phyloP scores from a whole-genome alignment of 306 rosid genomes.

The Ammopiptanthus mongolicus region DNA sequence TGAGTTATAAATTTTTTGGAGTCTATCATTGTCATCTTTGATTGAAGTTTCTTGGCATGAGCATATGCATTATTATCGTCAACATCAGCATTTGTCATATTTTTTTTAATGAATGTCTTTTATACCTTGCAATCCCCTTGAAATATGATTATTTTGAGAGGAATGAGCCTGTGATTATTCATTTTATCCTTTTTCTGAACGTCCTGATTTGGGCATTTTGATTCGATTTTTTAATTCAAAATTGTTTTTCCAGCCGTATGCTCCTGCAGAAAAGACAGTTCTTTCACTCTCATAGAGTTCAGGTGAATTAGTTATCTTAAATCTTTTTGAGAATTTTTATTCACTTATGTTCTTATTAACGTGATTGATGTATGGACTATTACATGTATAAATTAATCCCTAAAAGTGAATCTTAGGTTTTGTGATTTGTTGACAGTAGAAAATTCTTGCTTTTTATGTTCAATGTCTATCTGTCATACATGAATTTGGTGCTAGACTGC shows the following conservation, averaged over 20 bases:
- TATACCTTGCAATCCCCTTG: background rate
- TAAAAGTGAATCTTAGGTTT: background rate
- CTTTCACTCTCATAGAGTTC: conserved; percentile 98
- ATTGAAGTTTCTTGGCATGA: conserved; percentile 1
- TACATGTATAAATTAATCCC: background rate
- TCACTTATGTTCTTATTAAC: conserved; percentile 6
- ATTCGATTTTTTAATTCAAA: conserved; percentile 18
- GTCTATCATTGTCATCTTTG: conserved; percentile 8
- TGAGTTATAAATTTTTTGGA: background rate
- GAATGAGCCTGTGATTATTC: background rate
- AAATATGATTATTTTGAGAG: conserved; percentile 4
- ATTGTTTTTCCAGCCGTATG: conserved; percentile 58
- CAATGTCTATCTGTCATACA: background rate
- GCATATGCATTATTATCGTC: background rate
- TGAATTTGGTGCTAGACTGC: background rate
- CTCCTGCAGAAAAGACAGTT: conserved; percentile 95
- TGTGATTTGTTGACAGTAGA: conserved; percentile 5
- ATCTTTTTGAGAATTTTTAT: conserved; percentile 14
- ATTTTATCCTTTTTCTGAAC: background rate
- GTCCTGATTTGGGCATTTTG: conserved; percentile 10
- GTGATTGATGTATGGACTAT: conserved; percentile 7
- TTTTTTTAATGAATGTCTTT: background rate
- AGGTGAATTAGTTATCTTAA: conserved; percentile 49
- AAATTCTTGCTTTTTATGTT: background rate
- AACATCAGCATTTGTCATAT: background rate